A percentile compares a stretch with the other conserved stretches of the same genome.
Evolutionary conservation across 129 eudicot genomes (phyloP).

Genomic region (Deinandra increscens): DNA sequence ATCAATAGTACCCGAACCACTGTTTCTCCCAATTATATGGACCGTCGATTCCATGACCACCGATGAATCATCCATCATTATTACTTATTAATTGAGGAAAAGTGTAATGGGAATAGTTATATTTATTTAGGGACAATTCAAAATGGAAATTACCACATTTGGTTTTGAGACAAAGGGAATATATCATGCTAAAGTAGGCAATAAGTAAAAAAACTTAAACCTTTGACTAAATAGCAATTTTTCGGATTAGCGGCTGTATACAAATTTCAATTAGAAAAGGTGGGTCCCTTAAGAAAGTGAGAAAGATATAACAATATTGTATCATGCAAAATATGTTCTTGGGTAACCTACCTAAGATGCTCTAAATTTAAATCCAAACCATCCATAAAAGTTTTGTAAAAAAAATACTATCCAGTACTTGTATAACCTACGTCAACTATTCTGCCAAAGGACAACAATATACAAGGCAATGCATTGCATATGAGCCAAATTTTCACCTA

Average conservation of each 20-base stretch:
- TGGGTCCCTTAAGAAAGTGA: background rate
- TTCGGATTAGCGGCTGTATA: background rate
- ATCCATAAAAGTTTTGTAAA: background rate
- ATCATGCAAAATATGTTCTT: background rate
- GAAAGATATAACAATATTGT: background rate
- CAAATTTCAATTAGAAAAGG: slow-evolving; percentile 3
- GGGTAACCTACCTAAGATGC: slow-evolving; percentile 16
- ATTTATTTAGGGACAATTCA: background rate
- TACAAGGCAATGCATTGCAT: background rate
- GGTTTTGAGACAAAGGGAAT: background rate
- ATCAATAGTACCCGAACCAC: too few relatives aligned
- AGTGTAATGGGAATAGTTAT: background rate
- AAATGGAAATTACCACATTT: background rate
- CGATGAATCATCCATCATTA: too few relatives aligned
- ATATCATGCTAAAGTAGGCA: background rate
- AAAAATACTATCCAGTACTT: background rate
- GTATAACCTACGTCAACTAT: background rate
- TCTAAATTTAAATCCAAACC: background rate
- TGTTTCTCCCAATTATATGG: too few relatives aligned
- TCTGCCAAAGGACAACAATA: background rate
- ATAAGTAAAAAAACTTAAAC: background rate
- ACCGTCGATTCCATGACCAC: too few relatives aligned
- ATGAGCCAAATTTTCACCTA: slow-evolving; percentile 17
- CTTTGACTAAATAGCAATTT: background rate
- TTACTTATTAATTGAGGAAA: too few relatives aligned